These are phyloP conservation scores for Peronospora destructor DNA, from an alignment of 352 stramenopile genomes.

Conservation along the genomic window DNA sequence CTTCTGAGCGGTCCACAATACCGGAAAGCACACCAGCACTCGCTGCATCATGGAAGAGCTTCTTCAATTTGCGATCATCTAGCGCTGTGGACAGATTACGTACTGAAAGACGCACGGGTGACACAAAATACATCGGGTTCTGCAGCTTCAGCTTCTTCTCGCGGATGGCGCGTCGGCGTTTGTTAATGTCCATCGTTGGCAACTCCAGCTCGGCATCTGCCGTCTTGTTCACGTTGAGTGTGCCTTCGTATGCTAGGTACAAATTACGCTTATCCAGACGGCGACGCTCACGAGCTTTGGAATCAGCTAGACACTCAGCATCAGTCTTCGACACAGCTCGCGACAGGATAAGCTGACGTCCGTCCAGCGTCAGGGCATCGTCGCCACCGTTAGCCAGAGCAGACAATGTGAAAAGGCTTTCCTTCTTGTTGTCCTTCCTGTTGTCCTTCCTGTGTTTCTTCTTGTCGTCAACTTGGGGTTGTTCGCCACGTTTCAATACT, in stretches of 20 bases:
- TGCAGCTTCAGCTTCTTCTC: slow-evolving; percentile 97
- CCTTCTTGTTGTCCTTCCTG: slow-evolving; percentile 52
- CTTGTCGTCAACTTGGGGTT: slow-evolving; percentile 33
- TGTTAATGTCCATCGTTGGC: slow-evolving; percentile 91
- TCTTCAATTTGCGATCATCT: slow-evolving; percentile 89
- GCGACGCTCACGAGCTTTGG: slow-evolving; percentile 49
- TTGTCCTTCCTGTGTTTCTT: slow-evolving; percentile 52
- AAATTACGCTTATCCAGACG: slow-evolving; percentile 93
- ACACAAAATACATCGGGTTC: slow-evolving; percentile 96
- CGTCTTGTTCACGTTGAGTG: slow-evolving; percentile 88
- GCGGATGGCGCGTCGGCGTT: slow-evolving; percentile 86
- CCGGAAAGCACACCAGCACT: slow-evolving; percentile 58
- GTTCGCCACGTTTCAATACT: slow-evolving; percentile 49
- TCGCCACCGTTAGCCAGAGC: slow-evolving; percentile 52
- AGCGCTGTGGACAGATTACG: slow-evolving; percentile 86
- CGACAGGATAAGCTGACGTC: slow-evolving; percentile 68
- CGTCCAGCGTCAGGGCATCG: slow-evolving; percentile 66
- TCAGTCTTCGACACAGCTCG: slow-evolving; percentile 67
- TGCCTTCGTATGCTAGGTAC: slow-evolving; percentile 93
- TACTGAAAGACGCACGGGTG: slow-evolving; percentile 89
- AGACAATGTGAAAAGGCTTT: slow-evolving; percentile 57
- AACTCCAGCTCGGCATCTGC: slow-evolving; percentile 82
- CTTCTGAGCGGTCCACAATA: slow-evolving; percentile 76
- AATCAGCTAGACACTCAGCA: slow-evolving; percentile 49
- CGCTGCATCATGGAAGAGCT: slow-evolving; percentile 80